Evolutionary conservation across 345 rosid species (phyloP).

Genomic region (Rhizophora apiculata): DNA sequence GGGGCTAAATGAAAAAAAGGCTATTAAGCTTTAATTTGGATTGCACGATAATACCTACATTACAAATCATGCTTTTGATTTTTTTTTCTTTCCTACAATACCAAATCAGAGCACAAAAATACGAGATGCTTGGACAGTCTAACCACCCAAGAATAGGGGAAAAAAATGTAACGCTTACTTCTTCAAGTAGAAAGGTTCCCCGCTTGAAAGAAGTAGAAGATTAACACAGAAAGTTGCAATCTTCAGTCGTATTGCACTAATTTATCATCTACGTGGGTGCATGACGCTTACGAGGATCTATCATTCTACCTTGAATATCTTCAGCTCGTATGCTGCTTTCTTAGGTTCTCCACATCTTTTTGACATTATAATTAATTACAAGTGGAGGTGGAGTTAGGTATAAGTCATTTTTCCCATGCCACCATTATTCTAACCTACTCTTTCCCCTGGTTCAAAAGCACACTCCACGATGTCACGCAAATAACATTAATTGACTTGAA

Average conservation of each 20-base stretch:
- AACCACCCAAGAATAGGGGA: too few relatives aligned
- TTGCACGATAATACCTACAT: background rate
- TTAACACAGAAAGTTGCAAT: too few relatives aligned
- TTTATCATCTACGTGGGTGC: background rate
- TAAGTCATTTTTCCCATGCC: slow-evolving; percentile 28
- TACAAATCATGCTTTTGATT: background rate
- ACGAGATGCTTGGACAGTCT: too few relatives aligned
- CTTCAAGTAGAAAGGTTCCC: too few relatives aligned
- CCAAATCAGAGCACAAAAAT: too few relatives aligned
- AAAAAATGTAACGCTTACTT: too few relatives aligned
- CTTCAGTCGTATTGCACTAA: too few relatives aligned
- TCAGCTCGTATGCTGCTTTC: background rate
- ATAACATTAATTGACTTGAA: background rate
- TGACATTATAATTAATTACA: slow-evolving; percentile 17
- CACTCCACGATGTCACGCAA: slow-evolving; percentile 3
- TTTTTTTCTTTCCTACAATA: background rate
- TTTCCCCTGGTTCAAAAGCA: slow-evolving; percentile 9
- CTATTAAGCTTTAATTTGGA: background rate
- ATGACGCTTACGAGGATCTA: background rate
- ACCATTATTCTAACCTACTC: slow-evolving; percentile 27
- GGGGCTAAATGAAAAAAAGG: too few relatives aligned
- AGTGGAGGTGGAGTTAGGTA: slow-evolving; percentile 40
- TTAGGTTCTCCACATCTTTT: background rate
- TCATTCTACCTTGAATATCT: background rate
- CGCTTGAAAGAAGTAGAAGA: too few relatives aligned